Evolutionary conservation across 345 rosid species (phyloP).

Genomic region (Kernera saxatilis): DNA sequence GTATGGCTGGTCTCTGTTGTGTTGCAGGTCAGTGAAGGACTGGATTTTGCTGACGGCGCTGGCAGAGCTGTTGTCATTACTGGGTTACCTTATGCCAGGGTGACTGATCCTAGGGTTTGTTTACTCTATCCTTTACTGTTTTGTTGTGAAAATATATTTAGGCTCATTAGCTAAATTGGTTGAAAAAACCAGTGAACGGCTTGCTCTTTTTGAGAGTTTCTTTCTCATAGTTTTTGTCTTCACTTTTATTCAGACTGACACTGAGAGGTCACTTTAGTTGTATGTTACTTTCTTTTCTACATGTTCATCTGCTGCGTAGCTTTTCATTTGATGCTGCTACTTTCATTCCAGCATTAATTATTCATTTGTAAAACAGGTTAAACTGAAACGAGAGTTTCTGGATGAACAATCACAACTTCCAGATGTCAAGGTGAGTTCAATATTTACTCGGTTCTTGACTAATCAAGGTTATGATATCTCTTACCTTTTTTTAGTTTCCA

Average conservation of each 20-base stretch:
- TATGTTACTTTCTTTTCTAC: background rate
- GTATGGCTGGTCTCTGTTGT: slow-evolving; percentile 10
- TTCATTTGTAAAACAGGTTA: slow-evolving; percentile 48
- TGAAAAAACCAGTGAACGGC: background rate
- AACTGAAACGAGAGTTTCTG: slow-evolving; percentile 82
- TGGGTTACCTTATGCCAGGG: slow-evolving; percentile 84
- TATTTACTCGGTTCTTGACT: slow-evolving; percentile 8
- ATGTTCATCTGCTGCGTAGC: background rate
- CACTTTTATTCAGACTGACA: slow-evolving; percentile 9
- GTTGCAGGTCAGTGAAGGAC: slow-evolving; percentile 95
- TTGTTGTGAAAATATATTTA: slow-evolving; percentile 1
- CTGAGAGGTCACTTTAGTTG: background rate
- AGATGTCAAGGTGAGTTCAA: slow-evolving; percentile 42
- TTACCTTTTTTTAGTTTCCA: slow-evolving; percentile 22
- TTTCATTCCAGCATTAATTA: background rate
- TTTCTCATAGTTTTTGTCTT: background rate
- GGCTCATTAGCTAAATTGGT: slow-evolving; percentile 5
- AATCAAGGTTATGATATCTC: slow-evolving; percentile 15
- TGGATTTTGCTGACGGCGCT: slow-evolving; percentile 95
- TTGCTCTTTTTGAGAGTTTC: background rate
- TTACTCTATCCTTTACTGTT: slow-evolving; percentile 7
- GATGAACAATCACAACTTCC: slow-evolving; percentile 46
- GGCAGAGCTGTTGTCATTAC: slow-evolving; percentile 94
- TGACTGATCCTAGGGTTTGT: slow-evolving; percentile 83
- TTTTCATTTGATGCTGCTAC: background rate